Conservation (phyloP, 805 yeast species). For the Hanseniaspora pseudoguilliermondii region DNA sequence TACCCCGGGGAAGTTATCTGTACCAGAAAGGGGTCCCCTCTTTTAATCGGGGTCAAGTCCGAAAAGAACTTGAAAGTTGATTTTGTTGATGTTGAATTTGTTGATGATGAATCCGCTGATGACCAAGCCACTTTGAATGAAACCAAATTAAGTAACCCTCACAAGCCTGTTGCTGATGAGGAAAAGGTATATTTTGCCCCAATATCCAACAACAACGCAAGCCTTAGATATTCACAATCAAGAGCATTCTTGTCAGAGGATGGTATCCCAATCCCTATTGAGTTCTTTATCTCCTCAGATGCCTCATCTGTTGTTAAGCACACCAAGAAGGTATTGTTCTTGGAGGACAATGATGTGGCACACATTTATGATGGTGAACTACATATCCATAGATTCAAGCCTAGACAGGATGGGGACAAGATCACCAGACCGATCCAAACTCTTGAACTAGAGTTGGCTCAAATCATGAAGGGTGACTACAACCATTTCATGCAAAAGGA, state of each 20-base stretch:
- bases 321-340: slow-evolving; percentile 88
- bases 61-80: slow-evolving; percentile 92
- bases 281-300: slow-evolving; percentile 91
- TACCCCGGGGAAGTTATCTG: slow-evolving; percentile 94
- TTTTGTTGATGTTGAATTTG: slow-evolving; percentile 95
- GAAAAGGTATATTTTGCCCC: slow-evolving; percentile 31
- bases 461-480: slow-evolving; percentile 95
- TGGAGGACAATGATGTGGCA: slow-evolving; percentile 97
- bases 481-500: slow-evolving; percentile 98
- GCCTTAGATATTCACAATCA: slow-evolving; percentile 78
- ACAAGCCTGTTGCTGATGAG: slow-evolving; percentile 13
- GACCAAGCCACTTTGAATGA: slow-evolving; percentile 11
- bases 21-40: slow-evolving; percentile 95
- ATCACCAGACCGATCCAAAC: slow-evolving; percentile 93
- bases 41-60: slow-evolving; percentile 92
- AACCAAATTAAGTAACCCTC: slow-evolving; percentile 9
- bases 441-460: slow-evolving; percentile 89
- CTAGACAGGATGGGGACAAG: slow-evolving; percentile 66
- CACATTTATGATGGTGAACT: slow-evolving; percentile 96
- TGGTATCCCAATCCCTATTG: slow-evolving; percentile 84
- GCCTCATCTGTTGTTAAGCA: slow-evolving; percentile 94
- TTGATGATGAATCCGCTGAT: slow-evolving; percentile 39
- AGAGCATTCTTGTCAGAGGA: slow-evolving; percentile 94
- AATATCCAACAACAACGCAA: slow-evolving; percentile 37
- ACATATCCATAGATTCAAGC: slow-evolving; percentile 92